Evolutionary conservation across 1,139 yeast species (phyloP).

Genomic region (Magnusiomyces suaveolens): DNA sequence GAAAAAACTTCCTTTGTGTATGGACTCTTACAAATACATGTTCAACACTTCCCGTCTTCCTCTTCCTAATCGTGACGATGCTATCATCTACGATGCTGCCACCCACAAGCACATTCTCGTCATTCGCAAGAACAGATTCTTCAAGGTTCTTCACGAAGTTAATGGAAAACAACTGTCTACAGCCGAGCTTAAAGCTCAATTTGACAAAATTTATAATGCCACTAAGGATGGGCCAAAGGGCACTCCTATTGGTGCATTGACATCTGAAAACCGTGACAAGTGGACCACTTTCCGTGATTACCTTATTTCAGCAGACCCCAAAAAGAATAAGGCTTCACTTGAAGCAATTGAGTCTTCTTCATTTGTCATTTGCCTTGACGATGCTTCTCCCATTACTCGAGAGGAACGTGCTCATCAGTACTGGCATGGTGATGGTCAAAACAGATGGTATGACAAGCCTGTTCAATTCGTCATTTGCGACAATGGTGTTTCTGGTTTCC

Average conservation of each 20-base stretch:
- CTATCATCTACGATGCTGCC: slow-evolving; percentile 35
- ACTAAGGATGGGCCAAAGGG: slow-evolving; percentile 39
- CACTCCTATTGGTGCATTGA: slow-evolving; percentile 65
- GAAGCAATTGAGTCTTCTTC: slow-evolving; percentile 69
- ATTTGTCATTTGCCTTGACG: slow-evolving; percentile 76
- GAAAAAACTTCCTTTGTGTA: slow-evolving; percentile 76
- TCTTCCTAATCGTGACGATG: slow-evolving; percentile 35
- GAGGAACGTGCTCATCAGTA: slow-evolving; percentile 78
- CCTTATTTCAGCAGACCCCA: slow-evolving; percentile 46
- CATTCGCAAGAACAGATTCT: slow-evolving; percentile 68
- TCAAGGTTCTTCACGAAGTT: slow-evolving; percentile 54
- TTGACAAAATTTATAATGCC: slow-evolving; percentile 42
- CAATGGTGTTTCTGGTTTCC: slow-evolving; percentile 83
- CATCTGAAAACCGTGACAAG: slow-evolving; percentile 78
- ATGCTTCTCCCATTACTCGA: slow-evolving; percentile 60
- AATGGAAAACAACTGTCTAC: slow-evolving; percentile 49
- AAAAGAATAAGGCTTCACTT: slow-evolving; percentile 44
- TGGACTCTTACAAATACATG: slow-evolving; percentile 89
- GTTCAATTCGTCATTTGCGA: slow-evolving; percentile 72
- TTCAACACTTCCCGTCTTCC: slow-evolving; percentile 86
- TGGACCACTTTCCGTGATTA: slow-evolving; percentile 58
- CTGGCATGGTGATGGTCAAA: slow-evolving; percentile 93
- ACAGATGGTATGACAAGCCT: slow-evolving; percentile 90
- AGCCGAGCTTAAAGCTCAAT: slow-evolving; percentile 56
- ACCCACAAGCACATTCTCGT: slow-evolving; percentile 68